Conservation (phyloP, 768 basidiomycete genomes). For the Mrakia frigida region DNA sequence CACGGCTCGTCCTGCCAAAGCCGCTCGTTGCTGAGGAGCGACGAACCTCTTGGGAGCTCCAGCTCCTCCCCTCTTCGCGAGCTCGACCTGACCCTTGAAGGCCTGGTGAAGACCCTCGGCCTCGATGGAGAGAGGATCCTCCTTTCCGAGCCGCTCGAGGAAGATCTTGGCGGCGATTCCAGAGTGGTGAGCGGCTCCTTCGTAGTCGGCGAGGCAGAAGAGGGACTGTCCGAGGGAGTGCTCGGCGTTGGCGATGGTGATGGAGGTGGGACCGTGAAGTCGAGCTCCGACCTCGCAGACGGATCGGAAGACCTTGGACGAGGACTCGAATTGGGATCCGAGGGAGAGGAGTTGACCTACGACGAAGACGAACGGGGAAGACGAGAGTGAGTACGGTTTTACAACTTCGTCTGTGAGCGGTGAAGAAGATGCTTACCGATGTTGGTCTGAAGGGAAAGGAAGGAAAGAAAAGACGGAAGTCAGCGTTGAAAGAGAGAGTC, state of each 20-base stretch:
- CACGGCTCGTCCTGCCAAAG: background rate
- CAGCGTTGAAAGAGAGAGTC: background rate
- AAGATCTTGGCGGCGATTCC: constrained; percentile 42
- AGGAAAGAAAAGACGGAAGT: background rate
- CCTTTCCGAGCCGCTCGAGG: constrained; percentile 42
- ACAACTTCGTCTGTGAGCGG: too few species aligned
- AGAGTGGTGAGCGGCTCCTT: constrained; percentile 39
- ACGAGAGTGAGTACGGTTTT: background rate
- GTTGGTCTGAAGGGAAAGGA: constrained; percentile 12
- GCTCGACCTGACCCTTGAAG: constrained; percentile 37
- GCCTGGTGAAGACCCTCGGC: constrained; percentile 44
- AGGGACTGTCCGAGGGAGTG: constrained; percentile 46
- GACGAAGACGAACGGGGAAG: background rate
- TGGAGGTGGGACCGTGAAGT: constrained; percentile 44
- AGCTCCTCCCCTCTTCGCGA: constrained; percentile 36
- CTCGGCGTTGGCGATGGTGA: constrained; percentile 43
- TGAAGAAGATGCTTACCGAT: background rate
- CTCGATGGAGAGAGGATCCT: constrained; percentile 44
- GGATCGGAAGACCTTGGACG: constrained; percentile 41
- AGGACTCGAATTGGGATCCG: constrained; percentile 38
- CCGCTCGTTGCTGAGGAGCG: constrained; percentile 19
- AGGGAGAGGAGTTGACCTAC: constrained; percentile 44
- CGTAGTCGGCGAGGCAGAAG: constrained; percentile 44
- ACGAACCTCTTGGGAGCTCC: constrained; percentile 33
- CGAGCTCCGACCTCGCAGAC: constrained; percentile 38